Conservation (phyloP, 345 rosid species). For the Eucalyptus regnans region DNA sequence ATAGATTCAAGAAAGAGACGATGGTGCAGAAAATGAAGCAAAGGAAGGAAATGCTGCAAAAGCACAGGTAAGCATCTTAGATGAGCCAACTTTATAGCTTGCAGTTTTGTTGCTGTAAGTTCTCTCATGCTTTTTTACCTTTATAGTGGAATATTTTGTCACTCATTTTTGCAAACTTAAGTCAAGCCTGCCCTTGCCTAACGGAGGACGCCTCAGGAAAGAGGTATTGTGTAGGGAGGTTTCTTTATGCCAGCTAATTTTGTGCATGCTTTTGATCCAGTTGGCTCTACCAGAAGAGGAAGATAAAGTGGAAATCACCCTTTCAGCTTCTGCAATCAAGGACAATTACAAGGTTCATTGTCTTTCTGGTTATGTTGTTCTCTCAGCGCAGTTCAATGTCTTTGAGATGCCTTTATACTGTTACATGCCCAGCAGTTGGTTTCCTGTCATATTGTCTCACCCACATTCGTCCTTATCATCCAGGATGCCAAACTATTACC, state of each 20-base stretch:
- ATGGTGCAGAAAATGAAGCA: not conserved
- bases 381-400: not conserved
- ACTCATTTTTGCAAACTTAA: not conserved
- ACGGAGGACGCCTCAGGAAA: not conserved
- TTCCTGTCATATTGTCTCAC: not conserved
- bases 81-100: not conserved
- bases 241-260: not conserved
- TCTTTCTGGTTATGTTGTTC: not conserved
- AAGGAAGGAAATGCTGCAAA: not conserved
- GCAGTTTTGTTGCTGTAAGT: not conserved
- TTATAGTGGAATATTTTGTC: not conserved
- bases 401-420: not conserved
- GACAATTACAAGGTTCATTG: constrained; percentile 58
- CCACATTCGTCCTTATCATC: not conserved
- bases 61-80: not conserved
- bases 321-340: constrained; percentile 55
- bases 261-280: constrained; percentile 8
- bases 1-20: not conserved
- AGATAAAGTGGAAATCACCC: constrained; percentile 14
- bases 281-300: constrained; percentile 17
- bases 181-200: not conserved
- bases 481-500: constrained; percentile 66
- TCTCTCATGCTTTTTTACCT: not conserved
- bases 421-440: not conserved
- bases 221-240: not conserved